These are phyloP conservation scores for Leersia perrieri DNA, from an alignment of 176 grass and related monocot species.

Conservation along the genomic window DNA sequence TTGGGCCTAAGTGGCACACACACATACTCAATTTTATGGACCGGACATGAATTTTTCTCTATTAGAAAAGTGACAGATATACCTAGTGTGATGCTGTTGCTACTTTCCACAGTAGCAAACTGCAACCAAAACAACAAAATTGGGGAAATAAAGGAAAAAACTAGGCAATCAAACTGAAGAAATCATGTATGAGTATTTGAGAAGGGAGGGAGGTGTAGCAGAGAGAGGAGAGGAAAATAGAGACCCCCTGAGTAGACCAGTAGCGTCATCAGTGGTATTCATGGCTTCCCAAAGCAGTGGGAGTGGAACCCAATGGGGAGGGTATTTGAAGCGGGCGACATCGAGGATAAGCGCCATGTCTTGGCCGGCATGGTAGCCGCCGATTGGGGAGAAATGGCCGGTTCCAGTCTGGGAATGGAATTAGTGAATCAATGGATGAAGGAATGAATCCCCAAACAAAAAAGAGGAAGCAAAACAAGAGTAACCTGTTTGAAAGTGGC, in stretches of 20 bases:
- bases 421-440: too few species aligned
- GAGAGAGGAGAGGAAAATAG: neutral
- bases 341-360: slow-evolving; percentile 94
- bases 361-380: slow-evolving; percentile 67
- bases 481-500: slow-evolving; percentile 34
- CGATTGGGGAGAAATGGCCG: slow-evolving; percentile 95
- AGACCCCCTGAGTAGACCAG: slow-evolving; percentile 70
- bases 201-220: too few species aligned
- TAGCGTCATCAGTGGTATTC: slow-evolving; percentile 78
- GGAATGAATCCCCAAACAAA: too few species aligned
- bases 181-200: neutral
- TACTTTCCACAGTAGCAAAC: neutral
- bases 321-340: slow-evolving; percentile 93
- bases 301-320: slow-evolving; percentile 89
- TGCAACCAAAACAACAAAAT: neutral
- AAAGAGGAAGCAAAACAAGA: neutral
- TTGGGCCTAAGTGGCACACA: too few species aligned
- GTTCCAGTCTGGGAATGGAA: slow-evolving; percentile 92
- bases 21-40: too few species aligned
- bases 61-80: too few species aligned
- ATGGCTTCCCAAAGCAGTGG: slow-evolving; percentile 93
- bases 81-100: neutral
- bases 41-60: too few species aligned
- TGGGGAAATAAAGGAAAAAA: too few species aligned
- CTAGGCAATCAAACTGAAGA: neutral